These are phyloP conservation scores for Singerocomus inundabilis DNA, from an alignment of 1,284 basidiomycete genomes.

Conservation along the genomic window DNA sequence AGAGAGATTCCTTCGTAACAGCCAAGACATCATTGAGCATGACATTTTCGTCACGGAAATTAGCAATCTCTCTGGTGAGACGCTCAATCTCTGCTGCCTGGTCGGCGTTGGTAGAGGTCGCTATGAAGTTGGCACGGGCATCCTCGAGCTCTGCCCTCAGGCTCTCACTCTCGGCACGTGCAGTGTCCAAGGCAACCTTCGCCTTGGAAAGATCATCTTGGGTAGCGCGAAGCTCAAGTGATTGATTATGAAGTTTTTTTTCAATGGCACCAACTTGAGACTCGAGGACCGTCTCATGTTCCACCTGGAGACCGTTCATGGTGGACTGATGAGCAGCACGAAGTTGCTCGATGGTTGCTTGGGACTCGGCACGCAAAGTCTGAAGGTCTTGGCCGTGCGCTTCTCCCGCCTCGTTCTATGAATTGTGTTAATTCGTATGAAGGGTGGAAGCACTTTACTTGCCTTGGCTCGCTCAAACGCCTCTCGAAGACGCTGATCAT, in stretches of 20 bases:
- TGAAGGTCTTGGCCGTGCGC: slow-evolving; percentile 70
- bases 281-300: slow-evolving; percentile 59
- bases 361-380: slow-evolving; percentile 62
- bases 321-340: slow-evolving; percentile 57
- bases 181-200: slow-evolving; percentile 54
- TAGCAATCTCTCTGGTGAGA: slow-evolving; percentile 57
- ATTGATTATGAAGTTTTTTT: slow-evolving; percentile 61
- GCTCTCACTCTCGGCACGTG: slow-evolving; percentile 51
- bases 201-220: slow-evolving; percentile 77
- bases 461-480: slow-evolving; percentile 79
- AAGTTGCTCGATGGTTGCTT: slow-evolving; percentile 66
- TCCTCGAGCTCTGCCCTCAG: slow-evolving; percentile 64
- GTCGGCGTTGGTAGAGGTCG: slow-evolving; percentile 43
- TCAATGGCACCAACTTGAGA: slow-evolving; percentile 56
- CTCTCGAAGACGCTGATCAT: slow-evolving; percentile 60
- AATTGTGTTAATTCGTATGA: slow-evolving; percentile 5
- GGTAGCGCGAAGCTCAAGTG: slow-evolving; percentile 74
- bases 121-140: slow-evolving; percentile 42
- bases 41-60: slow-evolving; percentile 37
- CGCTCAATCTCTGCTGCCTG: slow-evolving; percentile 56
- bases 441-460: slow-evolving; percentile 12
- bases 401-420: slow-evolving; percentile 63
- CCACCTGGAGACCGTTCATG: slow-evolving; percentile 57
- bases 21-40: slow-evolving; percentile 60
- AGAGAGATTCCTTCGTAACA: slow-evolving; percentile 68